Evolutionary conservation across 2,329 filamentous ascomycete species (phyloP).

Genomic region (Pseudogymnoascus sp.): DNA sequence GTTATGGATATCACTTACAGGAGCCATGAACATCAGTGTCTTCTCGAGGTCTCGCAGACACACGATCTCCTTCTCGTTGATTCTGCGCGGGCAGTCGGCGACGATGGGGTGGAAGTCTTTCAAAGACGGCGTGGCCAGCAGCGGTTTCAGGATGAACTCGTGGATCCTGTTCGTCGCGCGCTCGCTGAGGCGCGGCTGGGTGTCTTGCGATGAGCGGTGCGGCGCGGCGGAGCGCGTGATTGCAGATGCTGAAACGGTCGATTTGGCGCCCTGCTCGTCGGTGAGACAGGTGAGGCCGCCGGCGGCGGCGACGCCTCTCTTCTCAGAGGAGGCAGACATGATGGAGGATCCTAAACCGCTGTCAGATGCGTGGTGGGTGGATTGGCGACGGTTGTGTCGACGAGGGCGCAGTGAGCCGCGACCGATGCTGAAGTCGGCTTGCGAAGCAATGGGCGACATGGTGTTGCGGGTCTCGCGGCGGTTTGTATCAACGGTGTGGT

Average conservation of each 20-base stretch:
- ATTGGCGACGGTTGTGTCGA: constrained; percentile 40
- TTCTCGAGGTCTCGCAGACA: constrained; percentile 93
- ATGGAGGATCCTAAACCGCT: constrained; percentile 84
- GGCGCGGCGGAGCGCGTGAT: constrained; percentile 53
- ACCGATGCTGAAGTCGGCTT: constrained; percentile 33
- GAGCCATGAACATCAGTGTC: constrained; percentile 81
- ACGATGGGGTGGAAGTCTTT: constrained; percentile 77
- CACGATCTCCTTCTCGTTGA: constrained; percentile 76
- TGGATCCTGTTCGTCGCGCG: constrained; percentile 71
- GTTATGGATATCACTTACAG: constrained; percentile 66
- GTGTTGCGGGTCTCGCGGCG: constrained; percentile 19
- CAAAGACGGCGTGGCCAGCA: constrained; percentile 63
- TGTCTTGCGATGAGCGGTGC: constrained; percentile 37
- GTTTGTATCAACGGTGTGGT: constrained; percentile 45
- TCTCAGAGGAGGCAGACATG: constrained; percentile 47
- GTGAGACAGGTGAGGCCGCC: constrained; percentile 27
- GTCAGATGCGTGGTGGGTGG: constrained; percentile 68
- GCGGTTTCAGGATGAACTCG: constrained; percentile 68
- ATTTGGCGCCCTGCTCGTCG: constrained; percentile 32
- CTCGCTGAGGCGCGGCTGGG: constrained; percentile 54
- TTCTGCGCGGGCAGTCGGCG: constrained; percentile 68
- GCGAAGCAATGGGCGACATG: constrained; percentile 35
- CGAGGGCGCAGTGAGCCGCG: constrained; percentile 47
- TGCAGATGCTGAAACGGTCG: constrained; percentile 41
- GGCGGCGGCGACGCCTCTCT: constrained; percentile 35